Evolutionary conservation across 495 filamentous ascomycete genomes (phyloP), one percentile per base, ranked within the genome.

Genomic region (Pseudotulostoma volvatum): DNA sequence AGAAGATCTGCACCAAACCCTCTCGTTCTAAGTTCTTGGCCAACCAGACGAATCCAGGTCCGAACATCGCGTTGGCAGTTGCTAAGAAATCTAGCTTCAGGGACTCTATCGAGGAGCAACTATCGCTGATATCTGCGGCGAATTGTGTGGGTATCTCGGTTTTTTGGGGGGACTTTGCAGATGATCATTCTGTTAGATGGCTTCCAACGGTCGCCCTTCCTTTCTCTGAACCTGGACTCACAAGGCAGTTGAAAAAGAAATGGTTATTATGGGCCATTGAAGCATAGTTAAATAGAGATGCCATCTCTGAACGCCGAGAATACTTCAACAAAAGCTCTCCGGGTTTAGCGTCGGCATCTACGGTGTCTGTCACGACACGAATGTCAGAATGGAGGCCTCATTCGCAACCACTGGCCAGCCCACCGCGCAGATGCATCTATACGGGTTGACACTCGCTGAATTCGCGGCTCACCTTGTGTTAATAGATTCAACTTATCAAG

Each of bases 231-330:
- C 23, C 5, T 28, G 5, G 34, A 55, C 62, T 47, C 41, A 76
- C 71, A 46, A 82, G 56, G 50, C 68, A 60, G 46, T 67, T 62
- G 71, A 96, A 96, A 76, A 94, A 96, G 61, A 90, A 81, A 58
- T 90, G 76, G 67, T 95, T 95, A 73, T 96, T 95, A 66, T 82
- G 77, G 39, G 85, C 83, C 79, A 93, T 93, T 44, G 79, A 86
- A 53, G 90, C 90, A 51, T 88, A 74, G 68, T 97, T 97, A 73
- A 97, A 97, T 44, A 79, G 63, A 42, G 73, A 61, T 31, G 92
- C 90, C 44, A 69, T 63, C 39, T 71, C 64, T 21, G 86, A 74
- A 43, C 88, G 73, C 49, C 84, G 80, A 36, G 90, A 83, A 47
- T 77, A 79, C 43, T 70, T 66, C 52, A 92, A 62, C 49, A 84